Evolutionary conservation across 2,329 filamentous ascomycete genomes (phyloP).

Genomic region (Ceratocystis destructans): DNA sequence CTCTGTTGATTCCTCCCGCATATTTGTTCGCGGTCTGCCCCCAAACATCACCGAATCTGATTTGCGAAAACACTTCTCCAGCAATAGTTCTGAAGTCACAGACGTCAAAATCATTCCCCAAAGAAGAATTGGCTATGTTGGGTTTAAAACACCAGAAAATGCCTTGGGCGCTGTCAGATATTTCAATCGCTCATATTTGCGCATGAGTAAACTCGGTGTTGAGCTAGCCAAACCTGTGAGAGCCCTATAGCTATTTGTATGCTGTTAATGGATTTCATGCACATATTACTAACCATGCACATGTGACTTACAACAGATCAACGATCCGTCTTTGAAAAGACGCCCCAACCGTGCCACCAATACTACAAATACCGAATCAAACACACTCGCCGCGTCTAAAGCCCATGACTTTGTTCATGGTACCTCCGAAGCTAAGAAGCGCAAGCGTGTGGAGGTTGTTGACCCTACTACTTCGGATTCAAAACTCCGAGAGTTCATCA

Average conservation of each 20-base stretch:
- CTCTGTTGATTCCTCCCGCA: conserved; percentile 47
- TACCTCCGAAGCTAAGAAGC: conserved; percentile 43
- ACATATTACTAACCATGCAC: neutral
- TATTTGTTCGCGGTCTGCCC: conserved; percentile 73
- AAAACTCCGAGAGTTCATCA: conserved; percentile 74
- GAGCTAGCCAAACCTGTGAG: conserved; percentile 72
- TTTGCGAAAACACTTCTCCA: conserved; percentile 77
- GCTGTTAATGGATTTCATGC: neutral
- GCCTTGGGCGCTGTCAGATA: conserved; percentile 78
- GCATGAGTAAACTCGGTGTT: conserved; percentile 86
- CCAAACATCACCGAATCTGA: conserved; percentile 73
- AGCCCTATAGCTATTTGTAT: neutral
- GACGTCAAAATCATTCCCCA: conserved; percentile 85
- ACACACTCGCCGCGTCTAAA: neutral
- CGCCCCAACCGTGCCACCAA: conserved; percentile 4
- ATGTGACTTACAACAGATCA: conserved; percentile 15
- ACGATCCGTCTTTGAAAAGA: conserved; percentile 18
- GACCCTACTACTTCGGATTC: conserved; percentile 44
- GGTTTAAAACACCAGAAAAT: conserved; percentile 71
- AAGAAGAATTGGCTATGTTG: conserved; percentile 87
- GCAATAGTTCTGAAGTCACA: conserved; percentile 58
- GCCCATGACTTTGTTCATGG: conserved; percentile 21
- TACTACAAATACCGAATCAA: neutral
- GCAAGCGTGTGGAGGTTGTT: conserved; percentile 47
- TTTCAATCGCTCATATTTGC: conserved; percentile 90